Base-by-base conservation (phyloP, 441 rosid species). In the Raphanus hybrid region DNA sequence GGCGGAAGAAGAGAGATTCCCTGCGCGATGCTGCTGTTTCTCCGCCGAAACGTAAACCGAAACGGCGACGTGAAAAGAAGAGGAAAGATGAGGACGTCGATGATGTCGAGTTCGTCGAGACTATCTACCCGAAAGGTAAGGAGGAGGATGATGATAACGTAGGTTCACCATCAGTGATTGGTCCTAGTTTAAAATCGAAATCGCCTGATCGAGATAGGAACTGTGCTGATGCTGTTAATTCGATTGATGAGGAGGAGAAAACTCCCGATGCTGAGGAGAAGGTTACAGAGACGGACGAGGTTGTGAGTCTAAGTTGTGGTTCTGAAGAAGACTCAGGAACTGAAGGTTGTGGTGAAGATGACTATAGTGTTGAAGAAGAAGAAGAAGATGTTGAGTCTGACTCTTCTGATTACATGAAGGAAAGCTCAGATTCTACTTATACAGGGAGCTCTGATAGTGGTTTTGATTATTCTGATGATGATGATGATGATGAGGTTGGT, bases 391-490 rank as follows among this genome's bases (percentile, higher is more conserved):
- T 4, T 64, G 66, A 58, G 23, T 45, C 64, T 48, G 79, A 69
- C 8, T 55, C 75, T 10, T 79, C 82, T 3, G 76, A 75, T 50
- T 70, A 75, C 58, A 2, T 1, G 10, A 61, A 2, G 55, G 82
- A 66, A 18, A 60, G 52, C 23, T 58, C 64, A 37, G 79, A 70
- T 75, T 70, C 73, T 58, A 8, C 79, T 70, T 18, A 23, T 50
- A 27, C 1, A 1, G 79, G 67, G 5, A 75, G 75, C 54, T 74
- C 71, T 69, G 82, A 74, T 1, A 69, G 73, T 75, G 76, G 54
- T 29, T 64, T 50, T 0, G 75, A 43, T 74, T 11, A 48, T 75
- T 79, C 82, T 29, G 82, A 71, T 18, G 82, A 80, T 3, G 82
- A 71, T 18, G 82, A 80, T 3, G 82, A 80, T 2, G 82, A 80